These are phyloP conservation scores for Populus alba DNA, from an alignment of 345 rosid species.

Conservation along the genomic window DNA sequence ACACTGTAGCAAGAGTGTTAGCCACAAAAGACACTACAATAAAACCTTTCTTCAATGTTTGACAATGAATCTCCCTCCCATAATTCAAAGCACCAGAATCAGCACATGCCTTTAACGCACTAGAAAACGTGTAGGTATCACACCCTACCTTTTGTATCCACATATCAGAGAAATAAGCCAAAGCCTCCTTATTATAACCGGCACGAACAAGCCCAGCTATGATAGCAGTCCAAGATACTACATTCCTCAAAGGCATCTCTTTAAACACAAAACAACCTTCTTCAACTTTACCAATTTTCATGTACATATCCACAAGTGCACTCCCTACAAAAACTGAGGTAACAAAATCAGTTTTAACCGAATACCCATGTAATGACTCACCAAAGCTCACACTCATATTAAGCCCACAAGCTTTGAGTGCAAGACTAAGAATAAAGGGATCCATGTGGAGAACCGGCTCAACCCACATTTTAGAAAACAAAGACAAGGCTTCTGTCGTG, in stretches of 20 bases:
- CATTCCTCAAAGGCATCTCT: constrained; percentile 63
- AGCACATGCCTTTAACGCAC: constrained; percentile 78
- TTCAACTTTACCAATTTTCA: constrained; percentile 47
- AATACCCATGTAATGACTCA: constrained; percentile 61
- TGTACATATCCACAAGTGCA: constrained; percentile 69
- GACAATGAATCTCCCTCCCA: constrained; percentile 79
- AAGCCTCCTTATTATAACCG: constrained; percentile 50
- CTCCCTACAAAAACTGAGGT: constrained; percentile 70
- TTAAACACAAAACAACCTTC: constrained; percentile 54
- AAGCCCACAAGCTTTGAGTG: constrained; percentile 67
- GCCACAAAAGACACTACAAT: constrained; percentile 52
- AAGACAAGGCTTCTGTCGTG: constrained; percentile 50
- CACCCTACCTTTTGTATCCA: constrained; percentile 40
- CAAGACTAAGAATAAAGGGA: constrained; percentile 63
- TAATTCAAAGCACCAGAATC: constrained; percentile 46
- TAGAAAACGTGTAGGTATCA: constrained; percentile 61
- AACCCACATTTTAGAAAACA: constrained; percentile 63
- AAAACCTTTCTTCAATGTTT: constrained; percentile 53
- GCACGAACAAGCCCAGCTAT: constrained; percentile 73
- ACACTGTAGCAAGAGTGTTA: constrained; percentile 69
- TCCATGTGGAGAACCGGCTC: constrained; percentile 53
- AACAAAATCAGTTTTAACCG: constrained; percentile 50
- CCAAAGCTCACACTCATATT: constrained; percentile 47
- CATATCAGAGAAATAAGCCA: constrained; percentile 66
- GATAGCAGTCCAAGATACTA: constrained; percentile 78